Base-by-base conservation (phyloP, 331 rosid species). In the Arachis monticola region DNA sequence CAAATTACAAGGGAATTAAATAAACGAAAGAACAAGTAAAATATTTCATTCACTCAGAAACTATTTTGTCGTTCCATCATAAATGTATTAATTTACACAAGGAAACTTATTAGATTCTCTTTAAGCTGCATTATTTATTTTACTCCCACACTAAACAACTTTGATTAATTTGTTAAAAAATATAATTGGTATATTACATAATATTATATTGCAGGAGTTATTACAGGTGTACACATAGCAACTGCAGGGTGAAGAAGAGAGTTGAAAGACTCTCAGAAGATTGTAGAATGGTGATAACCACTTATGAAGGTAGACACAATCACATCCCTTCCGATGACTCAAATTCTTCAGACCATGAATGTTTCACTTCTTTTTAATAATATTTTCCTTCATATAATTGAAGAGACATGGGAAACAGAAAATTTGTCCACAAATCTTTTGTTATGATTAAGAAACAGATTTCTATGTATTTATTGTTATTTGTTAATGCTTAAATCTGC, bases 261-360 rank as follows among this genome's bases (percentile, higher is more conserved):
- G 96, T 92, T 60, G 98, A 92, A 82, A 79, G 98, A 72, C 85
- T 92, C 13, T 92, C 98, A 11, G 98, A 92, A 72, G 98, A 92
- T 74, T 92, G 98, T 75, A 91, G 98, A 51, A 90, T 92, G 98
- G 98, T 92, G 67, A 92, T 92, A 68, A 92, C 98, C 45, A 92
- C 98, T 0, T 92, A 92, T 5, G 98, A 92, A 86, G 98, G 98
- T 5, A 87, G 98, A 82, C 98, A 92, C 88, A 90, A 92, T 76
- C 98, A 92, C 84, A 65, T 86, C 51, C 95, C 98, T 17, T 90
- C 87, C 51, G 96, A 92, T 50, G 98, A 90, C 75, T 88, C 95
- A 1, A 92, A 83, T 75, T 90, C 93, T 40, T 87, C 96, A 0
- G 96, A 92, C 40, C 91, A 88, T 14, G 96, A 92, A 77, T 81